A percentile compares a stretch with the other conserved stretches of the same genome.
phyloP scores from a whole-genome alignment of 148 eudicot species.

The Fagopyrum homotropicum region DNA sequence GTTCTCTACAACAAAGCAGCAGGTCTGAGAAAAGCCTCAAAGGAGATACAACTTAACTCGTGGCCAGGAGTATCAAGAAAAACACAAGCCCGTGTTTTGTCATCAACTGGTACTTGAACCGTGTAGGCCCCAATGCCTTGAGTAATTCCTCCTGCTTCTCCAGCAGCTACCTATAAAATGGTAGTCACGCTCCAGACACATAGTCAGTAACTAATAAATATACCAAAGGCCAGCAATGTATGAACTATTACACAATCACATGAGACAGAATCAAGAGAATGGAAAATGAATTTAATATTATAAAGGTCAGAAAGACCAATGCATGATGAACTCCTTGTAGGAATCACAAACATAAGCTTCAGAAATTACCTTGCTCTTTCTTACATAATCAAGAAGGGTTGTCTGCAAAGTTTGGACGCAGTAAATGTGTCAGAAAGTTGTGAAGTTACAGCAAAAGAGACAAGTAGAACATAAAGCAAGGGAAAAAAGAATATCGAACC shows the following conservation, averaged over 20 bases:
- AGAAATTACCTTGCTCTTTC: slow-evolving; percentile 78
- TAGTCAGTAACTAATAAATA: not conserved
- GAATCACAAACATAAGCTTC: slow-evolving; percentile 14
- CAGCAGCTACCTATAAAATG: slow-evolving; percentile 73
- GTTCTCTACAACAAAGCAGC: not conserved
- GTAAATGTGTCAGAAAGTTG: slow-evolving; percentile 26
- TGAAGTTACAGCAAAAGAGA: not conserved
- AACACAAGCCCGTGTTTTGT: slow-evolving; percentile 64
- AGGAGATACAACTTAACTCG: slow-evolving; percentile 37
- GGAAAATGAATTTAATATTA: not conserved
- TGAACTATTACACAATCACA: not conserved
- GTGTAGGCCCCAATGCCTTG: slow-evolving; percentile 98
- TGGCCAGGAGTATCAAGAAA: slow-evolving; percentile 99
- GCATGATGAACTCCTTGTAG: not conserved
- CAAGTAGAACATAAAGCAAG: not conserved
- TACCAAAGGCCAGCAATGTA: slow-evolving; percentile 1
- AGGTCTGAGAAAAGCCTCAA: not conserved
- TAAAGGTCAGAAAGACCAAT: not conserved
- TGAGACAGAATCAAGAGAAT: not conserved
- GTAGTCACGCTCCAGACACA: not conserved
- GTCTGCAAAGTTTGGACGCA: slow-evolving; percentile 55
- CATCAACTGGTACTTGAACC: slow-evolving; percentile 80
- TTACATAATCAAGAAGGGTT: slow-evolving; percentile 83
- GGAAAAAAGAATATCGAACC: slow-evolving; percentile 30
- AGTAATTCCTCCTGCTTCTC: slow-evolving; percentile 98